Evolutionary conservation across 1,284 basidiomycete species (phyloP), one percentile per base, ranked within the genome.

Genomic region (Hypsizygus ulmarius): DNA sequence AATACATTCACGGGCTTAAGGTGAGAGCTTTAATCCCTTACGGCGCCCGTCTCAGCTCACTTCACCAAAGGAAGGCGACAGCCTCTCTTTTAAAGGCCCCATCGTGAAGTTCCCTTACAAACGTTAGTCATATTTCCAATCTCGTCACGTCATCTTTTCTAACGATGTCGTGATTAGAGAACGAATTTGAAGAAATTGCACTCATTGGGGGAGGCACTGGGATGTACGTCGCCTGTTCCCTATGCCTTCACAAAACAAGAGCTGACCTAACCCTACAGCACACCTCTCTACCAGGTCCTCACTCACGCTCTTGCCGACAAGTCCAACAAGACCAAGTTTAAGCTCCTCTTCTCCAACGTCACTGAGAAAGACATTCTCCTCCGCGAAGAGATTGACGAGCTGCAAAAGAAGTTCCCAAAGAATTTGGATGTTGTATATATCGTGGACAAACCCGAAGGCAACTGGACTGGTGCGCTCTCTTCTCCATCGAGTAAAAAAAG

Each of bases 311-410:
- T 95, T 46, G 56, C 74, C 1, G 82, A 89, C 58, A 73, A 78
- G 21, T 59, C 68, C 40, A 97, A 99, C 82, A 94, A 88, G 74
- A 98, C 97, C 56, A 93, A 95, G 65, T 96, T 92, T 70, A 97
- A 89, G 42, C 77, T 98, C 48, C 71, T 99, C 60, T 98, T 90
- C 71, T 85, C 90, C 37, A 98, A 98, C 71, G 79, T 92, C 44
- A 80, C 87, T n/a, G 90, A 94, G 64, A 75, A 81, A 54, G 96
- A 98, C 66, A 96, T 99, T 58, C 82, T 97, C 40, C 77, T 97
- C 51, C 82, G 83, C 36, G 82, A 92, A 59, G 81, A 93, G 61
- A 82, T 95, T 60, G 91, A 95, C 57, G 70, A 68, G 7, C 75
- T 92, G 55, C 81, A 84, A 67, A 81, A 81, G 59, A 77, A 82